Percentiles rank a stretch among this genome's conserved stretches.
Evolutionary conservation across 2,329 filamentous ascomycete species (phyloP).

Genomic region (Chaetomium olivaceum): DNA sequence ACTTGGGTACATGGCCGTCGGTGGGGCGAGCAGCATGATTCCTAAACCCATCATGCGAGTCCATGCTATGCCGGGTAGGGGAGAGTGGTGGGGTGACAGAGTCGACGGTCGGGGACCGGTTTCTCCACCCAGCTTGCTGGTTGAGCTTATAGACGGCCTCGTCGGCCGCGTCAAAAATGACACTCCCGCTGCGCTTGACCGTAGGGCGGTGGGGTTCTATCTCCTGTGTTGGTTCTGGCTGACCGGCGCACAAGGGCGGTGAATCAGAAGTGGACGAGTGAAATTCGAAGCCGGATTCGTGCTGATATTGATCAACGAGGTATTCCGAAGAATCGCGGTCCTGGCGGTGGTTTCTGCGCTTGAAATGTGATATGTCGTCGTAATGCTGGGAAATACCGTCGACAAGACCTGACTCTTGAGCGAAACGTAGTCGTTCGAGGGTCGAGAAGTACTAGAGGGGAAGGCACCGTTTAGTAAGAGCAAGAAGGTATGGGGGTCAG

Average conservation of each 20-base stretch:
- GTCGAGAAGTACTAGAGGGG: conserved; percentile 67
- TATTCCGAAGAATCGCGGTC: conserved; percentile 38
- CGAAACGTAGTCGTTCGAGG: conserved; percentile 68
- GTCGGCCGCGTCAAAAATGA: conserved; percentile 48
- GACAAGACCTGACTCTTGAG: conserved; percentile 45
- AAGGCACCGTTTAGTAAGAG: conserved; percentile 25
- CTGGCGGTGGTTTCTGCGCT: conserved; percentile 36
- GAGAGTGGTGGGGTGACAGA: conserved; percentile 36
- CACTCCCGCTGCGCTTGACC: conserved; percentile 46
- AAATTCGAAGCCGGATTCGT: conserved; percentile 38
- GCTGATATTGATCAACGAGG: conserved; percentile 36
- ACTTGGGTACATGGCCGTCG: conserved; percentile 46
- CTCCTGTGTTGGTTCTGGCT: conserved; percentile 74
- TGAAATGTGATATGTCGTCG: conserved; percentile 39
- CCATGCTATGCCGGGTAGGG: conserved; percentile 36
- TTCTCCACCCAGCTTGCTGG: conserved; percentile 41
- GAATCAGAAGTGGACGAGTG: conserved; percentile 56
- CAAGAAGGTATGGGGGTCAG: conserved; percentile 13
- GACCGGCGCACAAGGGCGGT: conserved; percentile 63
- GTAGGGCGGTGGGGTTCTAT: conserved; percentile 65
- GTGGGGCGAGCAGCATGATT: conserved; percentile 24
- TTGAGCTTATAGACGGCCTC: conserved; percentile 55
- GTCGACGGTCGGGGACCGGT: conserved; percentile 37
- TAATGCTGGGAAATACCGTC: conserved; percentile 42
- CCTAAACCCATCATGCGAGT: conserved; percentile 31